These are phyloP conservation scores for Exidia glandulosa DNA, from an alignment of 768 basidiomycete species.

Conservation along the genomic window DNA sequence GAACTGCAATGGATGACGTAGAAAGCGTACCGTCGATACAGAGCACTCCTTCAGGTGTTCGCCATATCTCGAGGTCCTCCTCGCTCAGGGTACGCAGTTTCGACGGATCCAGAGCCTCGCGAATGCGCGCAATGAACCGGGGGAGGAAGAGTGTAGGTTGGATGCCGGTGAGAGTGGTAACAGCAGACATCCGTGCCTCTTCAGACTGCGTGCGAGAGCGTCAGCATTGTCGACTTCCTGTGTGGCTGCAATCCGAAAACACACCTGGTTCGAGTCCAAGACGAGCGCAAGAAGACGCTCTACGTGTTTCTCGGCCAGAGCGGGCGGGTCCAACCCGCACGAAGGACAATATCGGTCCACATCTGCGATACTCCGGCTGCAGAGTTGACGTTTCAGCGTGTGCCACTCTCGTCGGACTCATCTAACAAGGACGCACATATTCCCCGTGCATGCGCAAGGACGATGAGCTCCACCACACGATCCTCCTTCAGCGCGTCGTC, in stretches of 20 bases:
- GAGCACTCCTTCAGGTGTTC: slow-evolving; percentile 64
- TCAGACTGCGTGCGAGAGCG: background rate
- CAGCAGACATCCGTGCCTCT: slow-evolving; percentile 60
- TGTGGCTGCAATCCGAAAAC: slow-evolving; percentile 3
- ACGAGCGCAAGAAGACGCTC: slow-evolving; percentile 40
- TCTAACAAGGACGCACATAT: too few relatives aligned
- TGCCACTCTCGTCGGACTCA: too few relatives aligned
- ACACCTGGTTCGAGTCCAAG: slow-evolving; percentile 43
- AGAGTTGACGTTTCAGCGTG: too few relatives aligned
- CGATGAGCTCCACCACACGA: slow-evolving; percentile 43
- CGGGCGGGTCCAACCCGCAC: slow-evolving; percentile 56
- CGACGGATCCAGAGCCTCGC: slow-evolving; percentile 46
- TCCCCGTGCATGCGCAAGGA: slow-evolving; percentile 63
- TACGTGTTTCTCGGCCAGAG: slow-evolving; percentile 39
- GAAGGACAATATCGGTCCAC: slow-evolving; percentile 80
- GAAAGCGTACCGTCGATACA: slow-evolving; percentile 60
- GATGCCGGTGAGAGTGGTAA: slow-evolving; percentile 72
- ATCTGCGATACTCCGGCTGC: slow-evolving; percentile 40
- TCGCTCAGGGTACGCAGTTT: slow-evolving; percentile 55
- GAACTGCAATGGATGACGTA: too few relatives aligned
- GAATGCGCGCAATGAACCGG: slow-evolving; percentile 52
- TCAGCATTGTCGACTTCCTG: background rate
- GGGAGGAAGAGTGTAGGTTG: slow-evolving; percentile 59
- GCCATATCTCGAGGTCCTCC: slow-evolving; percentile 74
- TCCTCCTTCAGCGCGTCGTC: slow-evolving; percentile 36